Base-by-base conservation (phyloP, 768 basidiomycete genomes). In the Russula sp. region DNA sequence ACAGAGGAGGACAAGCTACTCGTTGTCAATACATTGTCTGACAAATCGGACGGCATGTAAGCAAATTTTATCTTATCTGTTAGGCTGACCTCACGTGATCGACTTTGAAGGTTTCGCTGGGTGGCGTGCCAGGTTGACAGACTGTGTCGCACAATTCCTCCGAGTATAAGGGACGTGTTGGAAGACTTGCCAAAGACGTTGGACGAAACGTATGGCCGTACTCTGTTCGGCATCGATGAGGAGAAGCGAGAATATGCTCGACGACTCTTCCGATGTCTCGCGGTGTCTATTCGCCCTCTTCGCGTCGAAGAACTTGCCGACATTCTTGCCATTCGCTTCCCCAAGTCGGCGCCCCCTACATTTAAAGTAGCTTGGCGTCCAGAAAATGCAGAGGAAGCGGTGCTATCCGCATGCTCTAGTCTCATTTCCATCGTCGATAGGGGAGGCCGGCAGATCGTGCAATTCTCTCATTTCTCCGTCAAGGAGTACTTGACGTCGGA, bases 401-500 rank as follows among this genome's bases (percentile, higher is more conserved):
- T 46, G n/a, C 0, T 46, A 4, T 46, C 44, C n/a, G 44, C 11
- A 11, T 46, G 44, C 11, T 46, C 44, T 11, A 46, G 44, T 46
- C 44, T 22, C 4, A 32, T 52, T 8, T 1, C 51, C 28, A 3
- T 28, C 18, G 51, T 30, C 51, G 26, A 28, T n/a, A 24, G 22
- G 48, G 14, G 14, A 32, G 32, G 32, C n/a, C 14, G 6, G 13
- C 20, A 34, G 2, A 11, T 53, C 5, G 32, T 66, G 3, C 62
- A 46, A 46, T 46, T 46, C 22, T 50, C 61, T 0, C 65, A 63
- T 11, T 66, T 57, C 24, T 63, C 65, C 0, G 65, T 64, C 22
- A 63, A 66, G 11, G 65, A 66, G 14, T 66, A 20, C 62, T 63
- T 66, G 50, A 57, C 46, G 5, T 66, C 65, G 16, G 14, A 48